Base-by-base conservation (phyloP, 2,329 filamentous ascomycete genomes). In the Ambrosiella beaveri region DNA sequence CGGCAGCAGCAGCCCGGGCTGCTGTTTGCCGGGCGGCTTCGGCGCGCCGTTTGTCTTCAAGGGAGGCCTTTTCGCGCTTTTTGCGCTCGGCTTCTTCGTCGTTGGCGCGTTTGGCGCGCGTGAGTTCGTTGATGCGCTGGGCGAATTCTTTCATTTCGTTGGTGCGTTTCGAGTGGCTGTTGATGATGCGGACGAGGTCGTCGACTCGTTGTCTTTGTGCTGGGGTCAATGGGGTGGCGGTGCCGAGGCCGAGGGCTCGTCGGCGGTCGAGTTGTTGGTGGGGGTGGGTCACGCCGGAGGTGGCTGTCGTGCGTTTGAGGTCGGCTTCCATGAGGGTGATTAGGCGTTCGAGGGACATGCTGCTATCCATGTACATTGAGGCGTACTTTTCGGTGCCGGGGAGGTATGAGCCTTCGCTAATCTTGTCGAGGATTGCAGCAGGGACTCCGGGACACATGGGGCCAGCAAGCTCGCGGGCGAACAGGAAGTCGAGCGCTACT, bases 41-140 rank as follows among this genome's bases (percentile, higher is more conserved):
- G 1, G 53, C 59, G 5, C 56, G 66, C 47, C 63, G 65, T 55
- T 63, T 69, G 63, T 64, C 65, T 66, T 69, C 71, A 65, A 64
- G 68, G 65, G 67, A 68, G 62, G 63, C 67, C 64, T 65, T 71
- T 64, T 69, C 64, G 15, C 65, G 69, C 63, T 71, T 74, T 64
- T 75, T 74, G 67, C 75, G 73, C 7, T 74, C 74, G 59, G 69
- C 72, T 64, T 61, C 59, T 37, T 61, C 59, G n/a, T 61, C 59
- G 39, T 55, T 56, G 19, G 59, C 59, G 7, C 59, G 59, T 35
- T 72, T 75, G 36, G 75, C 75, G 59, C 75, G 68, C 15, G 69
- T 69, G 3, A 77, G 68, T 63, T 76, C 74, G 58, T 75, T 72
- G 2, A 77, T 65, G 8, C 73, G 70, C 56, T 63, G 64, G 57